Evolutionary conservation across 805 yeast genomes (phyloP), one percentile per base, ranked within the genome.

Genomic region (Zygotorulaspora chibaensis): DNA sequence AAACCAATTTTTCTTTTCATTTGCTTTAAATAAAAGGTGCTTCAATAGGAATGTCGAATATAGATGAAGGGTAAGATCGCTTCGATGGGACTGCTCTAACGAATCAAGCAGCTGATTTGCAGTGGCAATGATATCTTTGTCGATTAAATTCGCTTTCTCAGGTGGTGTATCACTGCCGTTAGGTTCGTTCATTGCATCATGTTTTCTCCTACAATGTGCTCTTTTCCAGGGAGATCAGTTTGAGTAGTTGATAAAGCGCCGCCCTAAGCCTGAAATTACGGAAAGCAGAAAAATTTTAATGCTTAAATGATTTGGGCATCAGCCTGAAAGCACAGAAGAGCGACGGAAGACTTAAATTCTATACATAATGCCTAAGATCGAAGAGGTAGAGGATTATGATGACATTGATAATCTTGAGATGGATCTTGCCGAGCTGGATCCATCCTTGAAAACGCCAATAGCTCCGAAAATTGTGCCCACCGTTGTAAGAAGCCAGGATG

Each of bases 361-460:
- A 12, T 10, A 52, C n/a, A 68, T 61, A 36, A 81, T 80, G 82
- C 93, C 95, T 10, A 72, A 70, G 28, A 63, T 85, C 45, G 95
- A 85, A 63, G 90, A 84, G 56, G 80, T 85, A 47, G 73, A 71
- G 46, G 89, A 84, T 62, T 85, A 80, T 59, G 95, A 87, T 53
- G 90, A 84, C 57, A 81, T 91, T 67, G 97, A 90, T 61, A 83
- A 89, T 69, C 73, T 88, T 81, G 96, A 91, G 58, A 84, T 87
- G 86, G 96, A 90, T 67, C 72, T 90, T 23, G 95, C 95, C 3
- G 95, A 91, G 69, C 84, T 88, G 52, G 97, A 89, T 66, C 89
- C 83, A 18, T 65, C 68, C 33, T 67, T 84, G 51, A 74, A 65
- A 35, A 83, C 91, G 0, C 86, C 91, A 7, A 67, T 84, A 17